Evolutionary conservation across 192 early-diverging fungal species (phyloP).

Genomic region (Gonapodya sp.): DNA sequence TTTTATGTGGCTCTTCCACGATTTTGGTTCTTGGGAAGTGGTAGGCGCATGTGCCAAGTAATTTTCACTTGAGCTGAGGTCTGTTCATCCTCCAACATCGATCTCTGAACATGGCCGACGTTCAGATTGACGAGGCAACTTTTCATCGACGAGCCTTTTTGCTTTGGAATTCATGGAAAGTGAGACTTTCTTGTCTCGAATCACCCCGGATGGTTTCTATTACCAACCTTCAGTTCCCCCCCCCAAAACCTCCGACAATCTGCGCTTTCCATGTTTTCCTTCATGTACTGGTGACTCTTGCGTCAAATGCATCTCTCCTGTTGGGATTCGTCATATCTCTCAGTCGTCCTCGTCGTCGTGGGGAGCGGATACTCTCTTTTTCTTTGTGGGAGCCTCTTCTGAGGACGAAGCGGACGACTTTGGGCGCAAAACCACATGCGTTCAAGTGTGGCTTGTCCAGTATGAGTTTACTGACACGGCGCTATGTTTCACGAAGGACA

Average conservation of each 20-base stretch:
- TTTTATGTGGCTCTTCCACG: too few relatives aligned
- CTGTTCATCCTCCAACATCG: too few relatives aligned
- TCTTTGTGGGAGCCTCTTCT: constrained; percentile 46
- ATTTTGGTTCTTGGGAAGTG: too few relatives aligned
- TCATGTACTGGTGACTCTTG: not conserved
- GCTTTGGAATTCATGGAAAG: not conserved
- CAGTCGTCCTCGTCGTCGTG: not conserved
- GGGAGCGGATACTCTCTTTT: constrained; percentile 36
- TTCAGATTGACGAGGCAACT: not conserved
- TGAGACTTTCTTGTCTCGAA: not conserved
- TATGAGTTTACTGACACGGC: constrained; percentile 86
- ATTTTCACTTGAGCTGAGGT: too few relatives aligned
- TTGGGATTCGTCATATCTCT: too few relatives aligned
- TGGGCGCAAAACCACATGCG: constrained; percentile 23
- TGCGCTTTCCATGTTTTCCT: too few relatives aligned
- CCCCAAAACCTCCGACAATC: not conserved
- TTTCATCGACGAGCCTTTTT: not conserved
- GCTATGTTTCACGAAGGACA: constrained; percentile 62
- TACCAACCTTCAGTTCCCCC: too few relatives aligned
- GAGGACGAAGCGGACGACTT: constrained; percentile 50
- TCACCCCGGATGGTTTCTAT: too few relatives aligned
- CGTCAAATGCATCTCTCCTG: not conserved
- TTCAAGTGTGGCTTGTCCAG: constrained; percentile 83
- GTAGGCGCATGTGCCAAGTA: too few relatives aligned
- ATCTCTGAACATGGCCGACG: not conserved